Conservation (phyloP, 129 eudicot species). For the Dittrichia graveolens region DNA sequence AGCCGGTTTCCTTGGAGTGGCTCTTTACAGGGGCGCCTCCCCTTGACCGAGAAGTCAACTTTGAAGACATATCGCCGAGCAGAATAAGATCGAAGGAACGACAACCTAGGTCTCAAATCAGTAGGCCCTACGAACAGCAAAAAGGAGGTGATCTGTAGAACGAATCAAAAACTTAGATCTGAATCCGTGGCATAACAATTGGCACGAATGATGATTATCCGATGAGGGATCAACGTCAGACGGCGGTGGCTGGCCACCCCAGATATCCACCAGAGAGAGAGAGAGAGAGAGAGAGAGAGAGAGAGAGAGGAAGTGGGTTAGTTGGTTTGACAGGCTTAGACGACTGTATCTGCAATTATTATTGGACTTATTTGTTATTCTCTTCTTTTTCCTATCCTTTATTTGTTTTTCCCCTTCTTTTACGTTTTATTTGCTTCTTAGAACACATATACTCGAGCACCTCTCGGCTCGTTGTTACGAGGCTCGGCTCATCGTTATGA, state of each 20-base stretch:
- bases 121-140: not conserved
- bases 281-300: conserved; percentile 5
- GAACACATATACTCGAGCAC: no score
- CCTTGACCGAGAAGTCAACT: conserved; percentile 68
- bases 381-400: not conserved
- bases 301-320: conserved; percentile 25
- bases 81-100: conserved; percentile 18
- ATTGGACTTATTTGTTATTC: not conserved
- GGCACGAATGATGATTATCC: not conserved
- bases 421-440: not conserved
- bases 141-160: conserved; percentile 13
- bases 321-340: conserved; percentile 43
- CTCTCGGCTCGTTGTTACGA: no score
- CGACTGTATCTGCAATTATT: conserved; percentile 26
- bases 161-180: conserved; percentile 35
- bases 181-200: conserved; percentile 13
- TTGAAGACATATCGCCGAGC: conserved; percentile 56
- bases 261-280: conserved; percentile 18
- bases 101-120: conserved; percentile 35
- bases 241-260: conserved; percentile 28
- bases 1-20: conserved; percentile 48
- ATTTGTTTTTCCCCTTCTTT: not conserved
- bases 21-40: conserved; percentile 55
- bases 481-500: no score
- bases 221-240: conserved; percentile 20